Base-by-base conservation (phyloP, 768 basidiomycete genomes). In the Collybiopsis confluens region DNA sequence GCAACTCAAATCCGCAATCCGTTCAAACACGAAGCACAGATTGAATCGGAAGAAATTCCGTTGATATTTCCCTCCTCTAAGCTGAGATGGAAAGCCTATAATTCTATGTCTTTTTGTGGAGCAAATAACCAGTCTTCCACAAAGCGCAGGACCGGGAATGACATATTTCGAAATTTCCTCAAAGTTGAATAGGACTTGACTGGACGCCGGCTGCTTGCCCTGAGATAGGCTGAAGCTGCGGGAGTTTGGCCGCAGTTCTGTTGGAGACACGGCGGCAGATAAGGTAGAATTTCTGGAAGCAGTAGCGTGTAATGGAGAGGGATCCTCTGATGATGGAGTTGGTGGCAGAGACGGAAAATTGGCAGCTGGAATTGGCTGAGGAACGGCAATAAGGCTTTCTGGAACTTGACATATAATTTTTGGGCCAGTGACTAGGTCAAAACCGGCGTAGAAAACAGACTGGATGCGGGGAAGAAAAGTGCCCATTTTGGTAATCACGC, bases 1-100 rank as follows among this genome's bases (percentile, higher is more conserved):
- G 59, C 93, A 95, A 63, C 92, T 93, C 51, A 98, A 73, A 67
- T 97, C 94, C 10, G 92, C 92, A 23, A 81, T 80, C 42, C 90
- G 83, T 44, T 93, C 89, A 68, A 99, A 99, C 2, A 98, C 96
- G 67, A 98, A 97, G 68, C 95, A 98, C 24, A 98, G 71, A 65
- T 98, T 98, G 71, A 90, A 98, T 58, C 88, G 79, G 68, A 97
- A 95, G 67, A 88, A 92, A 63, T 94, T 89, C 24, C 96, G 79
- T 53, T 82, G 76, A 64, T 98, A 97, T 58, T 76, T 81, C 33
- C 24, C 35, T 60, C 83, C 89, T 47, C 77, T 75, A 48, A 94
- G 73, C 57, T 88, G 81, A 42, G 92, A 85, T 2, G 97, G 97
- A 63, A 95, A 93, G 1, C 96, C 96, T 45, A 97, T 86, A 52